These are phyloP conservation scores for Cercospora zeina DNA, from an alignment of 2,329 filamentous ascomycete species.

Conservation along the genomic window DNA sequence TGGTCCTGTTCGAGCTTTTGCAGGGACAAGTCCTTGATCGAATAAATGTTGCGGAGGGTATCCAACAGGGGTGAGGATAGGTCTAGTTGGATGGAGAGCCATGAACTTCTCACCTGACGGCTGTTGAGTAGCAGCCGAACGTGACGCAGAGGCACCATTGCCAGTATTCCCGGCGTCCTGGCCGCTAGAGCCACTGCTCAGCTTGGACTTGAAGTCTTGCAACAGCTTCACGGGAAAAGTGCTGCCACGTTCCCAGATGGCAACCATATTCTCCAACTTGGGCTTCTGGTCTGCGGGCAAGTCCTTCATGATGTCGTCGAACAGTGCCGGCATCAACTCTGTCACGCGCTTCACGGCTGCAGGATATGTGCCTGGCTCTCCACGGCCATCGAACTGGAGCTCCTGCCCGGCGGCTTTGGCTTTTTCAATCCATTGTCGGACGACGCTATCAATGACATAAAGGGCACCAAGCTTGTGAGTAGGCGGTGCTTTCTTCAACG, in stretches of 20 bases:
- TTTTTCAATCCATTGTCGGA: conserved; percentile 96
- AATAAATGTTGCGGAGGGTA: conserved; percentile 37
- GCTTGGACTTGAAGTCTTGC: conserved; percentile 72
- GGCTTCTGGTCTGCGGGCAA: conserved; percentile 96
- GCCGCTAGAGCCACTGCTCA: conserved; percentile 26
- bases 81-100: conserved; percentile 37
- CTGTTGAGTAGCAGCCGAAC: conserved; percentile 22
- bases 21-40: conserved; percentile 36
- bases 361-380: conserved; percentile 88
- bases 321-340: conserved; percentile 86
- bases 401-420: conserved; percentile 80
- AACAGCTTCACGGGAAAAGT: conserved; percentile 85
- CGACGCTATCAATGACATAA: conserved; percentile 99
- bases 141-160: conserved; percentile 23
- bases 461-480: conserved; percentile 98
- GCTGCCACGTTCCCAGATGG: conserved; percentile 95
- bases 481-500: conserved; percentile 90
- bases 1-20: conserved; percentile 21
- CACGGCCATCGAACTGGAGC: conserved; percentile 66
- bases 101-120: conserved; percentile 35
- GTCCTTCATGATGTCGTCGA: conserved; percentile 89
- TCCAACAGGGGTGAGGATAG: conserved; percentile 36
- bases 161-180: conserved; percentile 20
- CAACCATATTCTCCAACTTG: conserved; percentile 91
- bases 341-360: conserved; percentile 96